phyloP scores from a whole-genome alignment of 805 yeast genomes.

The Starmerella khaoyaiensis region DNA sequence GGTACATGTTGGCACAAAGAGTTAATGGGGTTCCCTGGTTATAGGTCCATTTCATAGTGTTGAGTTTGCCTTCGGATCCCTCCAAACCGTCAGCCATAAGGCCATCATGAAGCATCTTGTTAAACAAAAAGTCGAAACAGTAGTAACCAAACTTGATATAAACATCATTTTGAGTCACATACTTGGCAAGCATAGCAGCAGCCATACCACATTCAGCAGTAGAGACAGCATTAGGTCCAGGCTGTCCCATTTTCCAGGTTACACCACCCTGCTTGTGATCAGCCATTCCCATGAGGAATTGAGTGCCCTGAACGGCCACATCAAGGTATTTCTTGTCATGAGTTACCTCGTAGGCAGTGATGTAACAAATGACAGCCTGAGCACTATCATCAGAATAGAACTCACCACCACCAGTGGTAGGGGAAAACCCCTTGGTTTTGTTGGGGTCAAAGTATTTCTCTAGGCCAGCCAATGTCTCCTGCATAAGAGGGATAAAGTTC shows the following conservation, averaged over 20 bases:
- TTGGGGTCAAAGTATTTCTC: constrained; percentile 38
- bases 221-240: constrained; percentile 51
- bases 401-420: constrained; percentile 49
- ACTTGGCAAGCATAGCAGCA: constrained; percentile 43
- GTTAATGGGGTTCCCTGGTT: constrained; percentile 55
- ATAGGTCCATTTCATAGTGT: constrained; percentile 50
- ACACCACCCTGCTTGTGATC: constrained; percentile 47
- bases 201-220: constrained; percentile 57
- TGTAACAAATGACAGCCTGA: constrained; percentile 51
- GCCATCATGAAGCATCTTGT: constrained; percentile 41
- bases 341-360: constrained; percentile 58
- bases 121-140: constrained; percentile 47
- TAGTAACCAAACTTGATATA: constrained; percentile 47
- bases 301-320: constrained; percentile 43
- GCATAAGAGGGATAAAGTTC: constrained; percentile 39
- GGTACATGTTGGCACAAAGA: constrained; percentile 39
- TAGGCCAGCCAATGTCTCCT: constrained; percentile 39
- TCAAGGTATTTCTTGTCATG: constrained; percentile 41
- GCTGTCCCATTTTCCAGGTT: constrained; percentile 50
- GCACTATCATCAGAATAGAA: constrained; percentile 67
- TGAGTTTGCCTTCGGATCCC: constrained; percentile 30
- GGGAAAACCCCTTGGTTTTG: constrained; percentile 45
- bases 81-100: constrained; percentile 51
- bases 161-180: constrained; percentile 32
- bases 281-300: constrained; percentile 51